Base-by-base conservation (phyloP, 1,284 basidiomycete genomes). In the Malassezia furfur region DNA sequence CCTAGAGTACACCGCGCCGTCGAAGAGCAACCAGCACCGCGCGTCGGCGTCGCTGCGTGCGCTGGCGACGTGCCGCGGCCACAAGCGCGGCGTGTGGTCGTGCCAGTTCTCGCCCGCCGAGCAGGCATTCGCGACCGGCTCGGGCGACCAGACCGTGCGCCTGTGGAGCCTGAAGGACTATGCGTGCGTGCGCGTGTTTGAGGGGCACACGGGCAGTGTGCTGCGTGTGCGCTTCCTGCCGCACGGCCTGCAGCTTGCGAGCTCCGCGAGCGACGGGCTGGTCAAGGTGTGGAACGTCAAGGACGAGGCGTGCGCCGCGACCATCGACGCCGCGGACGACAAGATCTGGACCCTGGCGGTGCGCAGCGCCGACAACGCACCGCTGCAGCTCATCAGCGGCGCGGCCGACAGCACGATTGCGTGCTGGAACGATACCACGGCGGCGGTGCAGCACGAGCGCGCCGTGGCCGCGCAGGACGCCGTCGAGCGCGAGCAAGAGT, bases 11-110 rank as follows among this genome's bases (percentile, higher is more conserved):
- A 39, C 48, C 0, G 72, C 77, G 4, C 66, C 78, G 17, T 57
- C 28, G 39, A 59, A 48, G 78, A 76, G 46, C 10, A 57, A 53
- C 25, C 25, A 31, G 32, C 61, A 70, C 43, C 62, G 61, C 2
- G 60, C 63, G 2, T 15, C 48, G 3, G 65, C 70, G 1, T 41
- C 57, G 8, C 22, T 57, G 19, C 49, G 43, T 8, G 79, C 85
- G n/a, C 65, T 91, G 1, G 91, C 90, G 7, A 87, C 85, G 7
- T 90, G 90, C 76, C 90, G 87, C 75, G 94, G 93, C 0, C 94
- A 99, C 78, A 91, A 91, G 75, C 81, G 94, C 54, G 94, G 94
- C 1, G 87, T 99, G 7, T 99, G 94, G 94, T 83, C 82, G 52
- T 91, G 93, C 52, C 84, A 82, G 51, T 99, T 99, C 71, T 85